A percentile compares a stretch with the other conserved stretches of the same genome.
Evolutionary conservation across 371 early-diverging fungal genomes (phyloP).

Genomic region (Parasitella parasitica): DNA sequence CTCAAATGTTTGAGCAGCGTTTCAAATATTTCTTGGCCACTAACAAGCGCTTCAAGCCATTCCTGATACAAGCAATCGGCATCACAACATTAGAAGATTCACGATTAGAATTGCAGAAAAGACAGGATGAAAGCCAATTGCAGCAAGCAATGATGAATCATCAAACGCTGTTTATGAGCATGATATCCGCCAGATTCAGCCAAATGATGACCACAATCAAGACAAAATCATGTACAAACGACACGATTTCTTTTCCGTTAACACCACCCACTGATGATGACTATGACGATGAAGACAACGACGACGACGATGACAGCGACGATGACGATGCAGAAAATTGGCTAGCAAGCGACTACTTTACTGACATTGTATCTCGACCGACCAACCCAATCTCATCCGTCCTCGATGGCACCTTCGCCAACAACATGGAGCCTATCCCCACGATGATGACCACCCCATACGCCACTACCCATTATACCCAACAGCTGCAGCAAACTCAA

Average conservation of each 20-base stretch:
- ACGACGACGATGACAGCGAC: background rate
- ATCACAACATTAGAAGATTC: constrained; percentile 10
- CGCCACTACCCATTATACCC: background rate
- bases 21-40: constrained; percentile 47
- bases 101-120: background rate
- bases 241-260: background rate
- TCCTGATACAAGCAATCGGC: constrained; percentile 35
- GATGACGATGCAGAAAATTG: background rate
- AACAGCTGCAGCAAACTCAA: background rate
- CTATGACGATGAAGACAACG: background rate
- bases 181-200: constrained; percentile 1
- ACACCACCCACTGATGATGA: constrained; percentile 4
- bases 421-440: background rate
- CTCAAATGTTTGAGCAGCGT: constrained; percentile 37
- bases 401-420: background rate
- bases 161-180: background rate
- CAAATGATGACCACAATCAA: background rate
- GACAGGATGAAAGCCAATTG: background rate
- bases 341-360: background rate
- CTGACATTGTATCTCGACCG: background rate
- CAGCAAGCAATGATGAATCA: constrained; percentile 1
- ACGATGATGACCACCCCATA: background rate
- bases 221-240: background rate
- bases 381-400: constrained; percentile 17
- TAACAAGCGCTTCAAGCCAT: constrained; percentile 34